phyloP scores from a whole-genome alignment of 2,329 filamentous ascomycete genomes.

The Talaromyces rugulosus region DNA sequence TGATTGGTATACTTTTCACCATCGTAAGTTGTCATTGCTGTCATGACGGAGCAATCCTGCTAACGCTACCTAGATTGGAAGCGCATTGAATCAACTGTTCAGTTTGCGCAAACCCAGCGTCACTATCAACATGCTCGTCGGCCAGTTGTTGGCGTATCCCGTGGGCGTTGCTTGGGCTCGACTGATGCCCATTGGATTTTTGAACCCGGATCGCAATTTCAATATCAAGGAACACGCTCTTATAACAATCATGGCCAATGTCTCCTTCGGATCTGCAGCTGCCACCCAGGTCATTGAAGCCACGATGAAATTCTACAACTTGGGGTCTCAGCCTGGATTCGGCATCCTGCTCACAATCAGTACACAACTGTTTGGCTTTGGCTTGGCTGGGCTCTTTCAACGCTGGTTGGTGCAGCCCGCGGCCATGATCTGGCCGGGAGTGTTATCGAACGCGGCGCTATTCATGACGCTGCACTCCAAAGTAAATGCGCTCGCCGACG shows the following conservation, averaged over 20 bases:
- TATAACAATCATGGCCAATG: slow-evolving; percentile 45
- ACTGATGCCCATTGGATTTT: slow-evolving; percentile 34
- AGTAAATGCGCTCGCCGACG: slow-evolving; percentile 33
- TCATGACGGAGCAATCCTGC: neutral
- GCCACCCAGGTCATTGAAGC: slow-evolving; percentile 37
- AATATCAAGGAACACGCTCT: slow-evolving; percentile 41
- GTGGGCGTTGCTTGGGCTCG: slow-evolving; percentile 37
- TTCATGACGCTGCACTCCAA: slow-evolving; percentile 37
- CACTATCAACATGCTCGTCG: slow-evolving; percentile 34
- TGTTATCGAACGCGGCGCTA: slow-evolving; percentile 49
- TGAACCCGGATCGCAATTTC: slow-evolving; percentile 41
- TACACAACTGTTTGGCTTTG: slow-evolving; percentile 61
- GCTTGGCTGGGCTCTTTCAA: slow-evolving; percentile 56
- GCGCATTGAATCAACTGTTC: slow-evolving; percentile 37
- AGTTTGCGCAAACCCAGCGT: slow-evolving; percentile 36
- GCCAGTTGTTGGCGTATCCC: slow-evolving; percentile 44
- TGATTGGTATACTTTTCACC: slow-evolving; percentile 34
- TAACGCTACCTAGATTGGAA: slow-evolving; percentile 24
- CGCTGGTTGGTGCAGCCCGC: slow-evolving; percentile 58
- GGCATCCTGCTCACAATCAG: slow-evolving; percentile 58
- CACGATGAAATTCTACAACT: slow-evolving; percentile 50
- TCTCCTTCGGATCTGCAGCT: slow-evolving; percentile 43
- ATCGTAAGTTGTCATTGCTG: slow-evolving; percentile 23
- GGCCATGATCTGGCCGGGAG: slow-evolving; percentile 62
- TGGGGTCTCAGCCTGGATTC: slow-evolving; percentile 56